Evolutionary conservation across 768 basidiomycete species (phyloP), one percentile per base, ranked within the genome.

Genomic region (Pulveroboletus frians): DNA sequence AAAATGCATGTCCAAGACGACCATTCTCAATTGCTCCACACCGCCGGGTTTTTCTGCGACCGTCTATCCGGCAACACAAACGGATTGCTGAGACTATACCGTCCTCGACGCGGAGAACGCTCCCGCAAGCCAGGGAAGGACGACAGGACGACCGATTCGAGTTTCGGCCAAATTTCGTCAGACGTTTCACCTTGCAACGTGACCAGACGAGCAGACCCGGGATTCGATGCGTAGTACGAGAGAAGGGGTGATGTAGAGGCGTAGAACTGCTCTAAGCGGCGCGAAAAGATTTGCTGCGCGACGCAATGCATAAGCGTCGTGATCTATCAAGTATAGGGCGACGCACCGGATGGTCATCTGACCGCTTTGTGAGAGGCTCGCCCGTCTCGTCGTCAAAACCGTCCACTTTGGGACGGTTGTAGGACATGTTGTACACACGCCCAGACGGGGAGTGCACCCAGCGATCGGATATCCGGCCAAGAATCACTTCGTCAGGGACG

Each of bases 361-460:
- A 86, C 23, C 92, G 78, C 59, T 85, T 88, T n/a, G 76, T 81
- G n/a, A 95, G 74, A 5, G 84, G 81, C 61, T 95, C 92, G 21
- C 90, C 91, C 1, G 92, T 94, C 46, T 81, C 71, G 60, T 96
- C 91, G 69, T 96, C 92, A 43, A 78, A 72, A 1, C 93, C 91
- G 5, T 81, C 73, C 2, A 85, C 78, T 57, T 82, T 83, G 14
- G 92, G 93, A 13, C 76, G 83, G 67, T 92, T 95, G 69, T 91
- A 95, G 8, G 84, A 83, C 66, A 83, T 75, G 68, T 93, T 95
- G 74, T 96, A 96, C 11, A 94, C 84, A 11, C 92, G 79, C 14
- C 92, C 92, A 0, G 91, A 93, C 7, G 88, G 81, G 13, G 85
- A 73, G 63, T 95, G 92, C 20, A 94, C 77, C 87, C 85, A 94